Evolutionary conservation across 441 rosid genomes (phyloP).

Genomic region (Adansonia madagascariensis): DNA sequence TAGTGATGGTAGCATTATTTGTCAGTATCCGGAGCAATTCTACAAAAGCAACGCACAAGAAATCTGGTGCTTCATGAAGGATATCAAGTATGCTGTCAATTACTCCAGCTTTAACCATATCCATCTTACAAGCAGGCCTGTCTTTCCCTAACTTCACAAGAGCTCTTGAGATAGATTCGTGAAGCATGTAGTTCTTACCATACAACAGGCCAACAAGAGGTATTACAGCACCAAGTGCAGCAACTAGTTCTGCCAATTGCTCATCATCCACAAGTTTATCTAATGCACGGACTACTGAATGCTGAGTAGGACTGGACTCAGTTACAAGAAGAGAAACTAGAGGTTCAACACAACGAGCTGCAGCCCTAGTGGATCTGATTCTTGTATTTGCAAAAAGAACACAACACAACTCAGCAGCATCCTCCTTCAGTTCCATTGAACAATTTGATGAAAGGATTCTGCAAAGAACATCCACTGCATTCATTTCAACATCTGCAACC

Average conservation of each 20-base stretch:
- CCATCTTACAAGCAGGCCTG: slow-evolving; percentile 97
- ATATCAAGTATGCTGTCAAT: slow-evolving; percentile 91
- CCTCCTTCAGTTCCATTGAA: slow-evolving; percentile 96
- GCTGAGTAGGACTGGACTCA: slow-evolving; percentile 94
- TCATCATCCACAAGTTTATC: slow-evolving; percentile 98
- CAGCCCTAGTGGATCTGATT: slow-evolving; percentile 96
- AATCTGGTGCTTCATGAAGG: slow-evolving; percentile 96
- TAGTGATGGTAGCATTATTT: slow-evolving; percentile 95
- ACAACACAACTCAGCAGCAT: slow-evolving; percentile 97
- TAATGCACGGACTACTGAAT: slow-evolving; percentile 92
- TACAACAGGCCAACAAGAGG: slow-evolving; percentile 99
- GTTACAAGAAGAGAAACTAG: slow-evolving; percentile 92
- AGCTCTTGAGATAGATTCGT: slow-evolving; percentile 95
- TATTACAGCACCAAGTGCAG: slow-evolving; percentile 97
- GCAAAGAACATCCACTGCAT: slow-evolving; percentile 98
- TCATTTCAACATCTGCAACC: slow-evolving; percentile 99
- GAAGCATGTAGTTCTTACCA: slow-evolving; percentile 90
- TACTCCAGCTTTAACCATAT: slow-evolving; percentile 98
- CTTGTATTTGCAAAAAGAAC: slow-evolving; percentile 94
- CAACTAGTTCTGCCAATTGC: slow-evolving; percentile 98
- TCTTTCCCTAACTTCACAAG: slow-evolving; percentile 98
- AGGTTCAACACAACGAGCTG: slow-evolving; percentile 99
- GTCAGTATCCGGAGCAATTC: slow-evolving; percentile 97
- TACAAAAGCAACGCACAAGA: slow-evolving; percentile 89
- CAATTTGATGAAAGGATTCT: slow-evolving; percentile 94